phyloP scores from a whole-genome alignment of 768 basidiomycete genomes.

The Tylopilus vinaceipallidus region DNA sequence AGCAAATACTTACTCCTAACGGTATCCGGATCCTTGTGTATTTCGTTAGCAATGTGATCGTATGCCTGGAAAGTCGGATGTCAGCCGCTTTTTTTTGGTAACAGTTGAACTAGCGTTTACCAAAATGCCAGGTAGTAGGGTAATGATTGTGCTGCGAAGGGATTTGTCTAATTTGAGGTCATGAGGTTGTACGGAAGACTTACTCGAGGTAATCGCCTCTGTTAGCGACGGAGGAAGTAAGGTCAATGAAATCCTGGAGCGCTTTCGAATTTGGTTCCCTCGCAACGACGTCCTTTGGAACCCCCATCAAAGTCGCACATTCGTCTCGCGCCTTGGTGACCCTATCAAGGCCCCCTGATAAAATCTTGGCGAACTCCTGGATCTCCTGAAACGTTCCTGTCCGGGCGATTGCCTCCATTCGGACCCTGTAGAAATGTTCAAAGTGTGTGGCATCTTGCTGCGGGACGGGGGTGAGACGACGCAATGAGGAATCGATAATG shows the following conservation, averaged over 20 bases:
- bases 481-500: background rate
- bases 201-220: conserved; percentile 7
- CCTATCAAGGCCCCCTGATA: background rate
- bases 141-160: background rate
- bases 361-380: background rate
- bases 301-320: background rate
- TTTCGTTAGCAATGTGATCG: background rate
- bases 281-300: background rate
- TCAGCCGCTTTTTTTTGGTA: background rate
- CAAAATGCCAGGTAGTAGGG: conserved; percentile 5
- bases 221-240: background rate
- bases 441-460: conserved; percentile 9
- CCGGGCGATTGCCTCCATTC: background rate
- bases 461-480: background rate
- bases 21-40: background rate
- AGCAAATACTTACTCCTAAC: background rate
- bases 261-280: background rate
- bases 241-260: background rate
- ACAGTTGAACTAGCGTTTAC: background rate
- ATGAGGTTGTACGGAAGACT: background rate
- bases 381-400: background rate
- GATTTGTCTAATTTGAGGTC: background rate
- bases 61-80: background rate
- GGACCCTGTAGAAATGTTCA: conserved; percentile 1
- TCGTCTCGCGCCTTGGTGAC: background rate